Percentiles rank a stretch among this genome's conserved stretches.
phyloP scores from a whole-genome alignment of 2,329 filamentous ascomycete species.

The Penicillium sp. region DNA sequence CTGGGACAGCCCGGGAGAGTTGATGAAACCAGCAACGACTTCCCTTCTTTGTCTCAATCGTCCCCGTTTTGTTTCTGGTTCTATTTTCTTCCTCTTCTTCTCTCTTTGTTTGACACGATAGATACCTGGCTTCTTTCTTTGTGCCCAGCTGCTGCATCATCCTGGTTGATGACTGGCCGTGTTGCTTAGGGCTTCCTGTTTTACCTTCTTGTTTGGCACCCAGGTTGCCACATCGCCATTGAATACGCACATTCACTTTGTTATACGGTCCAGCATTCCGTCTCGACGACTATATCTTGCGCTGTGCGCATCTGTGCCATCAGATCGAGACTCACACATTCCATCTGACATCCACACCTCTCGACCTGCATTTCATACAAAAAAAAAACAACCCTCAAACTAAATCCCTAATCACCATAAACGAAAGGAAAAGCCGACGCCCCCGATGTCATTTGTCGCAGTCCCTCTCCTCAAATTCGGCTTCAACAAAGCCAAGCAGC shows the following conservation, averaged over 20 bases:
- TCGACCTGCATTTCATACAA: no score
- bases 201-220: neutral
- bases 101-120: no score
- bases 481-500: constrained; percentile 26
- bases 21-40: constrained; percentile 5
- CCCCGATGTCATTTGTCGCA: no score
- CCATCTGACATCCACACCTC: no score
- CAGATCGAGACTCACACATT: neutral
- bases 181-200: neutral
- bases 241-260: neutral
- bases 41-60: constrained; percentile 5
- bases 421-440: no score
- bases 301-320: no score
- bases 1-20: neutral
- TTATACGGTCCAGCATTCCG: no score
- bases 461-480: neutral
- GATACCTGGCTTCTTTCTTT: constrained; percentile 7
- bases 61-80: constrained; percentile 10
- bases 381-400: no score
- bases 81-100: constrained; percentile 6
- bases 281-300: neutral
- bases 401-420: no score
- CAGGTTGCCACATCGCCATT: constrained; percentile 1
- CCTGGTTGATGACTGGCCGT: constrained; percentile 15
- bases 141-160: constrained; percentile 9